These are phyloP conservation scores for Scytalidium sp. DNA, from an alignment of 2,329 filamentous ascomycete species.

Conservation along the genomic window DNA sequence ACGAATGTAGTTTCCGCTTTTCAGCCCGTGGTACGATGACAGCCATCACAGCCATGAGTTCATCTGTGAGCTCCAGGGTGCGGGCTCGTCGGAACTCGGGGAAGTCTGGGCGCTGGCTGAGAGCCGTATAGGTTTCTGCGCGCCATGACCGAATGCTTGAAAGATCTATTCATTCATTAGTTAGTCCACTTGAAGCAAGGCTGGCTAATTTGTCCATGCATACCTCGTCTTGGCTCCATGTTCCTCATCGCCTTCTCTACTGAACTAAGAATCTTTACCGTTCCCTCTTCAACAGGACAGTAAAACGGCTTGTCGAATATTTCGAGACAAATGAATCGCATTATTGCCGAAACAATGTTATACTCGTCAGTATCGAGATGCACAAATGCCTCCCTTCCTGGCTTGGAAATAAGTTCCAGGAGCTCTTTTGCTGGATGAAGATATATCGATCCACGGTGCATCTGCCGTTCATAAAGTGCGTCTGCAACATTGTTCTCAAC, in stretches of 20 bases:
- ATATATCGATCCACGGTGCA: not conserved
- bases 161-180: constrained; percentile 6
- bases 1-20: not conserved
- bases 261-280: constrained; percentile 4
- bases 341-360: constrained; percentile 11
- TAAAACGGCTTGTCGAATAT: constrained; percentile 11
- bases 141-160: constrained; percentile 9
- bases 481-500: constrained; percentile 9
- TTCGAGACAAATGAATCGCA: constrained; percentile 7
- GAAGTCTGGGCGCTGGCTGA: constrained; percentile 7
- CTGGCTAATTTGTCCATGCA: not conserved
- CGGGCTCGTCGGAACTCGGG: not conserved
- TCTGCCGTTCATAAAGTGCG: not conserved
- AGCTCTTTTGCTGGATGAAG: constrained; percentile 3
- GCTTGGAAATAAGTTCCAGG: constrained; percentile 1
- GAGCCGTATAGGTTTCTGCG: constrained; percentile 7
- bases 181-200: too few relatives aligned
- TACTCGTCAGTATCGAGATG: constrained; percentile 10
- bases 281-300: constrained; percentile 4
- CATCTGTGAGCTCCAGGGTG: not conserved
- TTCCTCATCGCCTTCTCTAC: constrained; percentile 10
- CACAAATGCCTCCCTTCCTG: constrained; percentile 5
- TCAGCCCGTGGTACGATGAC: constrained; percentile 6
- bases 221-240: constrained; percentile 9
- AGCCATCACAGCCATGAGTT: constrained; percentile 5